Evolutionary conservation across 495 filamentous ascomycete genomes (phyloP), one percentile per base, ranked within the genome.

Genomic region (Lasiosphaeria miniovina): DNA sequence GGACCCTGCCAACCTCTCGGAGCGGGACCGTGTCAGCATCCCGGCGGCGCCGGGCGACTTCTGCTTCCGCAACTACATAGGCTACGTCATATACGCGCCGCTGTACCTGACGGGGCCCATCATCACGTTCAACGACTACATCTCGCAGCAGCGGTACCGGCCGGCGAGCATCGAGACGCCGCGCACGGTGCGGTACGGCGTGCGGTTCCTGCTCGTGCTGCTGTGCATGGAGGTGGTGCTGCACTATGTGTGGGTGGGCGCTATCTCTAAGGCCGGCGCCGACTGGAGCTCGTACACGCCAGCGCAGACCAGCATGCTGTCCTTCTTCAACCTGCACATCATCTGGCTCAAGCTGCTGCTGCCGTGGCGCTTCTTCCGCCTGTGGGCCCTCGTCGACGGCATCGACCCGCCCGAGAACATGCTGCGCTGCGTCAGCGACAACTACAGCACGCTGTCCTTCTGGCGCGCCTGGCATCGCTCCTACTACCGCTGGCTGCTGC

Each of bases 391-490:
- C 3, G 67, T 91, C 45, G 94, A 99, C 70, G 88, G 89, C 61
- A 84, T 98, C 66, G 94, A 99, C 69, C 91, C 94, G 0, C 93
- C 94, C 3, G 94, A 99, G 72, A 99, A 99, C 75, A 94, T 99
- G 90, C 82, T 98, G 53, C 91, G 94, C 66, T 99, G 94, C 77
- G 90, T 97, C 76, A 90, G 86, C 65, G 84, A 99, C 75, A 98
- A 98, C 72, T 96, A 93, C 77, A 93, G 88, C 57, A 86, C 90
- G 6, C 79, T 90, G n/a, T 86, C 84, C 32, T 99, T 99, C 77
- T 99, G 94, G 94, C 89, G 94, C 55, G 82, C 84, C 59, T 98
- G 95, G 95, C 94, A 99, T 73, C 86, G 91, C 41, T 89, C 84
- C 63, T 98, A 88, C 77, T 96, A 98, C 75, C 86, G 90, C 57